Conservation (phyloP, 2,329 filamentous ascomycete genomes). For the Mycosphaerella arachidis region DNA sequence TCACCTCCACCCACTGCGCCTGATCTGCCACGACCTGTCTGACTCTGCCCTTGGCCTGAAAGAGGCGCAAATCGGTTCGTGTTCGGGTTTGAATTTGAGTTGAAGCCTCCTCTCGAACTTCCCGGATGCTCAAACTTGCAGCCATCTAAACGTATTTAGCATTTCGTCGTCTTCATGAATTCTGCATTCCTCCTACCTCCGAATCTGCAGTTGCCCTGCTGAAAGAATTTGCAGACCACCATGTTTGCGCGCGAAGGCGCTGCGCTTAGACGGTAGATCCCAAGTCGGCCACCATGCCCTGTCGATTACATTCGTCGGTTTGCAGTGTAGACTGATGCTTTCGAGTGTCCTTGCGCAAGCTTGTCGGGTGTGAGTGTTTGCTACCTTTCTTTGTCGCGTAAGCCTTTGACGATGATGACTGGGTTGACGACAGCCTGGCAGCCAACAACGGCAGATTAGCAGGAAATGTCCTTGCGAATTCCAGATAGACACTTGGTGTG, state of each 20-base stretch:
- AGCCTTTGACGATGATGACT: background rate
- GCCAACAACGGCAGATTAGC: background rate
- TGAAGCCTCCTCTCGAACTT: constrained; percentile 15
- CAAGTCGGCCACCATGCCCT: background rate
- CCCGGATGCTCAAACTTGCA: constrained; percentile 59
- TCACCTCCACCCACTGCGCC: constrained; percentile 20
- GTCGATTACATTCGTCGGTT: background rate
- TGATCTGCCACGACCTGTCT: constrained; percentile 25
- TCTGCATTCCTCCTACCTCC: constrained; percentile 48
- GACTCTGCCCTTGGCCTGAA: constrained; percentile 27
- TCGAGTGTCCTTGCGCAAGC: background rate
- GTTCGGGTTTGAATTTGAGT: constrained; percentile 40
- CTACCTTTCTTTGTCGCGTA: background rate
- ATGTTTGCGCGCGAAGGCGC: constrained; percentile 2
- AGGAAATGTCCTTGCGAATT: background rate
- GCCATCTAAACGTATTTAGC: constrained; percentile 40
- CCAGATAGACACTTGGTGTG: background rate
- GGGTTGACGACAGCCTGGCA: background rate
- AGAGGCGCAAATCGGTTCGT: constrained; percentile 57
- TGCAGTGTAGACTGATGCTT: background rate
- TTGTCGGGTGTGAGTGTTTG: background rate
- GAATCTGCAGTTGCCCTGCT: constrained; percentile 61
- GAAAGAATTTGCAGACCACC: constrained; percentile 59
- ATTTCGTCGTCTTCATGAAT: background rate
- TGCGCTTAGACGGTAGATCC: background rate